Percentiles rank a stretch among this genome's conserved stretches.
phyloP scores from a whole-genome alignment of 78 protist genomes.

The Monosiga brevicollis region DNA sequence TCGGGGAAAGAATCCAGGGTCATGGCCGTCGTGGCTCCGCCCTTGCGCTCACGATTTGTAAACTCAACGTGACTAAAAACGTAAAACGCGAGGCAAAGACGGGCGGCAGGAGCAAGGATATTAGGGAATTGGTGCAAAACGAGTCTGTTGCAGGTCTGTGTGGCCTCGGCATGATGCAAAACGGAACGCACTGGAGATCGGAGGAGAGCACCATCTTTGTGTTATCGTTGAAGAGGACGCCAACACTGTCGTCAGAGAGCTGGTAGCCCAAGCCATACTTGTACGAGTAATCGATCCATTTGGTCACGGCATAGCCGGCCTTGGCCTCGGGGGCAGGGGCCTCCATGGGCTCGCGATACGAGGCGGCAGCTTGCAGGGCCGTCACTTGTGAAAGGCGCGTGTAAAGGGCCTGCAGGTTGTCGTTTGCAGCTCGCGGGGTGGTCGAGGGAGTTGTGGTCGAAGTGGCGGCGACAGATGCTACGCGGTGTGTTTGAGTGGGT shows the following conservation, averaged over 20 bases:
- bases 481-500: not conserved
- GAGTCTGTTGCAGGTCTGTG: too few relatives aligned
- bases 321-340: not conserved
- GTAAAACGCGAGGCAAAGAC: too few relatives aligned
- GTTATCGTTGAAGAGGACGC: slow-evolving; percentile 83
- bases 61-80: not conserved
- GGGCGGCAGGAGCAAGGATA: too few relatives aligned
- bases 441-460: not conserved
- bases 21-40: not conserved
- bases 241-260: slow-evolving; percentile 59
- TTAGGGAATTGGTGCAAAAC: too few relatives aligned
- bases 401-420: not conserved
- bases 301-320: slow-evolving; percentile 12
- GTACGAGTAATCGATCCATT: slow-evolving; percentile 70
- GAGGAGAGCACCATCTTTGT: slow-evolving; percentile 24
- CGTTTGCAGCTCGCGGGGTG: not conserved
- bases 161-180: too few relatives aligned
- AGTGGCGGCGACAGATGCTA: not conserved
- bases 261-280: slow-evolving; percentile 91
- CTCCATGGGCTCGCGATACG: too few relatives aligned
- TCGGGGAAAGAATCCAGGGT: slow-evolving; percentile 5
- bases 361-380: not conserved
- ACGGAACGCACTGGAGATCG: not conserved
- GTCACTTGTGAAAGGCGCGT: not conserved
- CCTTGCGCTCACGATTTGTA: not conserved